Evolutionary conservation across 2,329 filamentous ascomycete genomes (phyloP).

Genomic region (Emericellopsis cladophorae): DNA sequence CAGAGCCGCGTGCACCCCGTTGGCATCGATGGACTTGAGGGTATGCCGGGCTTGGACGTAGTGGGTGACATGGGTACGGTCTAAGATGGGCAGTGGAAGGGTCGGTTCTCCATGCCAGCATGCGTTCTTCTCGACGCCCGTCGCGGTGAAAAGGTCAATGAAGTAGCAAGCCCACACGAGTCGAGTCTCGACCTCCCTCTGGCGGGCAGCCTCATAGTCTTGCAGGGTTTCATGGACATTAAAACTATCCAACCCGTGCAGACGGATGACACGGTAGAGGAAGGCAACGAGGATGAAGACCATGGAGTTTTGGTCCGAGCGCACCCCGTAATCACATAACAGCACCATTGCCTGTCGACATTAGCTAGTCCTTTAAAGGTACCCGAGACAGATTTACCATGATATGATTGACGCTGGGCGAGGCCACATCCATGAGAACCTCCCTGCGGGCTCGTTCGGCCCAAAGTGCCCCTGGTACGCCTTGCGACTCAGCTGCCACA

Average conservation of each 20-base stretch:
- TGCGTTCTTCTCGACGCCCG: slow-evolving; percentile 9
- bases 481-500: slow-evolving; percentile 1
- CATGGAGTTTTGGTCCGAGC: slow-evolving; percentile 9
- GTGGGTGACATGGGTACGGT: slow-evolving; percentile 6
- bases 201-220: slow-evolving; percentile 3
- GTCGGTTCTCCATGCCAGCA: slow-evolving; percentile 9
- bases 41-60: slow-evolving; percentile 1
- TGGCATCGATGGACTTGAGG: slow-evolving; percentile 5
- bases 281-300: slow-evolving; percentile 9
- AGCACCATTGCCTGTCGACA: slow-evolving; percentile 8
- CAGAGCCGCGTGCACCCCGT: slow-evolving; percentile 2
- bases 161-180: slow-evolving; percentile 12
- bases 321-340: slow-evolving; percentile 10
- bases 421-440: slow-evolving; percentile 6
- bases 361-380: not conserved
- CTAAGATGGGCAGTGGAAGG: slow-evolving; percentile 9
- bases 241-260: slow-evolving; percentile 8
- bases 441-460: slow-evolving; percentile 7
- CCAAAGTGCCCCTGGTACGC: slow-evolving; percentile 8
- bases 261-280: slow-evolving; percentile 9
- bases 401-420: slow-evolving; percentile 8
- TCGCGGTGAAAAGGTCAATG: slow-evolving; percentile 8
- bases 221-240: slow-evolving; percentile 1
- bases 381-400: slow-evolving; percentile 6
- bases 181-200: slow-evolving; percentile 8